A percentile compares a stretch with the other conserved stretches of the same genome.
These are phyloP conservation scores for Phytophthora boehmeriae DNA, from an alignment of 352 stramenopile genomes.

Conservation along the genomic window DNA sequence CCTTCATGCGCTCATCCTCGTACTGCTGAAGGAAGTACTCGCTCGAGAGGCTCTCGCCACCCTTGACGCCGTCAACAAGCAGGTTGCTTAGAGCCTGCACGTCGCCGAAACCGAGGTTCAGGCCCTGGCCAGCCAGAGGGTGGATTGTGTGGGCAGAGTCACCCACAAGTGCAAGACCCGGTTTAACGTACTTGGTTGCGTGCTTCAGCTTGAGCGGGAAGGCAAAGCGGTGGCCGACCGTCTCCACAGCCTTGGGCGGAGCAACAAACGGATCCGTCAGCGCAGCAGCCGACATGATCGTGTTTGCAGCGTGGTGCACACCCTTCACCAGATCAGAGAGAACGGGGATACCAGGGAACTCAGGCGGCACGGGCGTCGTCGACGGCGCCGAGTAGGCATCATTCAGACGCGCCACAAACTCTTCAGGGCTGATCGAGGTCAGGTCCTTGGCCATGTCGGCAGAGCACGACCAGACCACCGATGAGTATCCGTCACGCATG, in stretches of 20 bases:
- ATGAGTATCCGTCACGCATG: constrained; percentile 90
- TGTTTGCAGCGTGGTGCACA: constrained; percentile 72
- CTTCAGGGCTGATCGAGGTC: constrained; percentile 64
- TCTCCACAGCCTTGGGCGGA: constrained; percentile 66
- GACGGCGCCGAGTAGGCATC: constrained; percentile 69
- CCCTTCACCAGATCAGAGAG: constrained; percentile 81
- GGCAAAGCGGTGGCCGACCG: constrained; percentile 76
- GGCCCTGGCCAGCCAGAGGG: constrained; percentile 94
- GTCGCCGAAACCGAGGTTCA: constrained; percentile 95
- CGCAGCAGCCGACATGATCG: constrained; percentile 76
- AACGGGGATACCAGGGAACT: constrained; percentile 81
- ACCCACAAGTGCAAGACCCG: constrained; percentile 90
- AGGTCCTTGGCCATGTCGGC: constrained; percentile 85
- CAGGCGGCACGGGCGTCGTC: constrained; percentile 48
- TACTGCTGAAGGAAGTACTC: constrained; percentile 85
- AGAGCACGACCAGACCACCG: constrained; percentile 91
- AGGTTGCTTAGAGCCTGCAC: constrained; percentile 79
- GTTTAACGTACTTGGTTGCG: constrained; percentile 86
- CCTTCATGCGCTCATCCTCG: constrained; percentile 85
- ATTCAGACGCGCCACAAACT: constrained; percentile 86
- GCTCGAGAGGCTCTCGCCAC: constrained; percentile 79
- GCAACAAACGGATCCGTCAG: constrained; percentile 80
- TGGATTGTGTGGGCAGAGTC: constrained; percentile 97
- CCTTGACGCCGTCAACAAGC: constrained; percentile 78
- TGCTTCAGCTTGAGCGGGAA: constrained; percentile 93